A percentile compares a stretch with the other conserved stretches of the same genome.
These are phyloP conservation scores for Sphaerostilbella broomeana DNA, from an alignment of 2,329 filamentous ascomycete genomes.

Conservation along the genomic window DNA sequence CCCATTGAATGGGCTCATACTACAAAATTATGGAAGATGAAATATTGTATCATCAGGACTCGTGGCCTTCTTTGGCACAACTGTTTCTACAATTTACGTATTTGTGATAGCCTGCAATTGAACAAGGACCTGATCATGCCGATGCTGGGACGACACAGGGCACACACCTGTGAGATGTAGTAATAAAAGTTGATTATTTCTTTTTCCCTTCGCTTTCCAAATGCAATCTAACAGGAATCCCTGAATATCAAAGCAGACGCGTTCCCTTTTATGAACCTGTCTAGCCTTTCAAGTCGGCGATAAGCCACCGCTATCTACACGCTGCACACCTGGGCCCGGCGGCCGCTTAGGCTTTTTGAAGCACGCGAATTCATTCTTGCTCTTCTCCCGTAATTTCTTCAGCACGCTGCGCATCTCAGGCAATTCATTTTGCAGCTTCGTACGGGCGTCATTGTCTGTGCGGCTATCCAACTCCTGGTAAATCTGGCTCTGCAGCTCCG, in stretches of 20 bases:
- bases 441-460: slow-evolving; percentile 80
- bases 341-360: slow-evolving; percentile 60
- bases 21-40: too few relatives aligned
- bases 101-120: too few relatives aligned
- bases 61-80: too few relatives aligned
- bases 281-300: slow-evolving; percentile 16
- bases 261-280: too few relatives aligned
- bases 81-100: too few relatives aligned
- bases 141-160: too few relatives aligned
- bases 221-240: too few relatives aligned
- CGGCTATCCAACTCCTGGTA: slow-evolving; percentile 85
- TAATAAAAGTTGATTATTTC: background rate
- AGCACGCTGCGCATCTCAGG: slow-evolving; percentile 82
- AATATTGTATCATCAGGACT: too few relatives aligned
- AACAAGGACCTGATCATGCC: too few relatives aligned
- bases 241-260: too few relatives aligned
- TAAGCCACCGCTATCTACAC: slow-evolving; percentile 26
- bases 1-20: background rate
- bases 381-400: slow-evolving; percentile 75
- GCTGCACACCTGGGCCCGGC: slow-evolving; percentile 23
- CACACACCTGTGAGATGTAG: background rate
- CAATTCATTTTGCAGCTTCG: slow-evolving; percentile 75
- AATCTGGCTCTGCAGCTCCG: slow-evolving; percentile 78
- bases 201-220: background rate
- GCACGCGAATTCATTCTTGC: slow-evolving; percentile 81